Base-by-base conservation (phyloP, 108 stramenopile species). In the Epipyxis sp. region DNA sequence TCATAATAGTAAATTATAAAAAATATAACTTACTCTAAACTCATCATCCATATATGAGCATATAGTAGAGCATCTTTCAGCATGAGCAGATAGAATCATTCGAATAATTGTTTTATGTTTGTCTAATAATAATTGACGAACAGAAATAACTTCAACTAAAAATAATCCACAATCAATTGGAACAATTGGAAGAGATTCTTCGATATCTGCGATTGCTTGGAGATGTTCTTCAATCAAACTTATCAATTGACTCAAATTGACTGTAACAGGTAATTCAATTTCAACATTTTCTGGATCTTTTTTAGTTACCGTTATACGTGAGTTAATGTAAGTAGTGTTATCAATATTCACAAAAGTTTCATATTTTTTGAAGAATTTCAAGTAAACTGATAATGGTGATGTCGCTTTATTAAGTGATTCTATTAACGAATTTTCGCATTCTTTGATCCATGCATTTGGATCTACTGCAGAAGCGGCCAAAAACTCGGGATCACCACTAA, bases 291-390 rank as follows among this genome's bases (percentile, higher is more conserved):
- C 80, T n/a, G 30, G 46, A 25, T 37, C 69, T 29, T 32, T 41
- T 0, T 1, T 10, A 1, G 44, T n/a, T 34, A 68, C 42, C 37
- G 83, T 68, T 10, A 42, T 78, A 29, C 86, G 61, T 1, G 44
- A 35, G 0, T 40, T 69, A 39, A 87, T 67, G 62, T 87, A 84
- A 44, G 76, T 50, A 16, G 83, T 85, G 29, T 86, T 59, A 59
- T 88, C 86, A 2, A 88, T 58, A 77, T 89, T 88, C 44, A 88
- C 79, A 39, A 88, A 83, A 30, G 77, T 37, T 27, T 77, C 42
- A 69, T 87, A 84, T 59, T 35, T 25, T 44, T 80, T 45, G 71
- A 87, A 87, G 45, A 50, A 44, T 29, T 40, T 69, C 6, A 86
- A 54, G 50, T 87, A 87, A 25, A 42, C 50, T 45, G 42, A 3